A percentile compares a stretch with the other conserved stretches of the same genome.
phyloP scores from a whole-genome alignment of 2,329 filamentous ascomycete species.

The Cordyceps farinosa region DNA sequence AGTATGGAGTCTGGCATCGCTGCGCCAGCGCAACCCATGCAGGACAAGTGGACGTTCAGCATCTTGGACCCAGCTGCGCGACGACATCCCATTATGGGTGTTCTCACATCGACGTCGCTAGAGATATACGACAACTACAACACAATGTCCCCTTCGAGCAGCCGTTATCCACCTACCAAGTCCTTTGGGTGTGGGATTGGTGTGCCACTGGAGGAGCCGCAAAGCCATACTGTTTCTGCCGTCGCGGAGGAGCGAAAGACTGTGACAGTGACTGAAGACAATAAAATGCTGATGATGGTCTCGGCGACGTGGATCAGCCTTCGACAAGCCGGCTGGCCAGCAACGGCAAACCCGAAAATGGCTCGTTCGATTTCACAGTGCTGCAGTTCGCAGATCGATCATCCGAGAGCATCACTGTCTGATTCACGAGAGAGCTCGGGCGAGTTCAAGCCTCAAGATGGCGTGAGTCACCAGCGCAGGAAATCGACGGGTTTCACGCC shows the following conservation, averaged over 20 bases:
- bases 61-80: conserved; percentile 66
- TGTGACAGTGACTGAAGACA: conserved; percentile 30
- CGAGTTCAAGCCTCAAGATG: conserved; percentile 10
- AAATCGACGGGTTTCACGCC: conserved; percentile 9
- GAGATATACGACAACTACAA: conserved; percentile 68
- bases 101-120: conserved; percentile 59
- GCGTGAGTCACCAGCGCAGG: background rate
- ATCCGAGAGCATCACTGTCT: conserved; percentile 9
- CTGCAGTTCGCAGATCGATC: conserved; percentile 22
- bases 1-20: conserved; percentile 19
- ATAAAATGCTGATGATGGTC: conserved; percentile 36
- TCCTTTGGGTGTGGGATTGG: conserved; percentile 27
- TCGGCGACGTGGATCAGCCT: conserved; percentile 38
- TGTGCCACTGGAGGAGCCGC: conserved; percentile 16
- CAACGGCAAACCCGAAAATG: conserved; percentile 29
- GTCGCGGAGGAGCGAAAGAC: conserved; percentile 30
- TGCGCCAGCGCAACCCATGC: conserved; percentile 35
- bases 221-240: background rate
- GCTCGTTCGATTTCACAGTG: conserved; percentile 25
- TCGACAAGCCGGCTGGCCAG: conserved; percentile 35
- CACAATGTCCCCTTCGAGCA: conserved; percentile 48
- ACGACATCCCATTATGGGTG: conserved; percentile 72
- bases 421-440: conserved; percentile 14
- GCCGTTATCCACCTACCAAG: conserved; percentile 46
- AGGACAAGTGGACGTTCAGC: conserved; percentile 67